Evolutionary conservation across 2,329 filamentous ascomycete species (phyloP), one percentile per base, ranked within the genome.

Genomic region (Fusarium sp.): DNA sequence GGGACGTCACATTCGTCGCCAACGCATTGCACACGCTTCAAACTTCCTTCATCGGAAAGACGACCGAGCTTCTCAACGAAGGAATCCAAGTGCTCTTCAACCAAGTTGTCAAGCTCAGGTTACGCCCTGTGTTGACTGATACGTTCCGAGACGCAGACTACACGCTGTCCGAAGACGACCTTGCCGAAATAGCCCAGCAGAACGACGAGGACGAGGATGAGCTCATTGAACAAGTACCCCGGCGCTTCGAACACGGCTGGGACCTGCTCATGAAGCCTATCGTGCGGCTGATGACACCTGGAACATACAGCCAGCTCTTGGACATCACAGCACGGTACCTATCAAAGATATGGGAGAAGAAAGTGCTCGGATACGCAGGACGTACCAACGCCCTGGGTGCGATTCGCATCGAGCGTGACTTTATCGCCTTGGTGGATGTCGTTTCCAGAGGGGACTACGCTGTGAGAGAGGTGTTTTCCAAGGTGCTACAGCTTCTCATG

Each of bases 91-190:
- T 97, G 6, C 89, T 98, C 52, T 97, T 97, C 81, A 92, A 94
- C 78, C 93, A 95, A 79, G 94, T 98, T 2, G 89, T 98, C 77
- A 96, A 96, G 80, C 90, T 92, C 2, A 94, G 95, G 13, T 88
- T 99, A 16, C 92, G 95, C 1, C 94, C 95, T 0, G 92, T 98
- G 4, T 87, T 99, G 13, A 90, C 91, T 20, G 96, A 99, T 68
- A 92, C 95, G 0, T 98, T 98, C 87, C 92, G 95, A 50, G 96
- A 98, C 78, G 90, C 94, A 25, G 95, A 98, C 83, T 99, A 99
- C 84, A 88, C 91, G 10, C 86, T 94, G 5, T 88, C 87, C 1
- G 89, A 92, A 70, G 88, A 91, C 47, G 91, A 92, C 63, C 81
- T 92, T 14, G 85, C 84, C 11, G 90, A 91, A 29, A 81, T 88